Base-by-base conservation (phyloP, 2,329 filamentous ascomycete genomes). In the Cryphonectria naterciae region DNA sequence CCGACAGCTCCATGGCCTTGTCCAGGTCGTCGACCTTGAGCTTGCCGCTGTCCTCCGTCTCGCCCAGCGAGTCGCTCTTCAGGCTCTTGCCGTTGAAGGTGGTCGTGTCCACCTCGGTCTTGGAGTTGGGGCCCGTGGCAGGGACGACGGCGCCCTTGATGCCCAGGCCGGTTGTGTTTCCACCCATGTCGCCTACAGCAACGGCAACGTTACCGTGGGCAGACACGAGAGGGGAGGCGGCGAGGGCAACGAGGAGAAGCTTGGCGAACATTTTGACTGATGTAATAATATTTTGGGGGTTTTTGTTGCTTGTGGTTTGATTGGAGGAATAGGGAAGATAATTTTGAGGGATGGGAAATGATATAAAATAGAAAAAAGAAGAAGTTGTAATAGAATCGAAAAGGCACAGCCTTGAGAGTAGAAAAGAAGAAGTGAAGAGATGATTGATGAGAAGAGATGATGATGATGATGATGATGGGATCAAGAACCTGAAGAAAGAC, bases 161-260 rank as follows among this genome's bases (percentile, higher is more conserved):
- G 32, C 77, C 82, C 3, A 83, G 77, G n/a, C 79, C 82, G 1
- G 82, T 83, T 32, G 78, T 79, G 75, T 84, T 84, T 73, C 82
- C 82, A 46, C 81, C 81, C 1, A 76, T 76, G 70, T 83, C 78
- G 58, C 81, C 81, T 10, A 73, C 74, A 15, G 78, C 74, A 25
- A 75, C 76, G 22, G 74, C 74, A 49, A 80, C 69, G 65, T 79
- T 79, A 74, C 79, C 79, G 69, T 80, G 79, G 41, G 77, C 79
- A 28, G 77, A 70, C 22, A 78, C 78, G 37, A 79, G 74, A 17
- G 77, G 77, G 3, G 75, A 73, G 68, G 75, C 61, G 49, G 77
- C 74, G 58, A 79, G 77, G 11, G 75, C 75, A 32, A 79, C 15
- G 73, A 77, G 13, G 72, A 78, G 54, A 32, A 74, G 10, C 65